phyloP scores from a whole-genome alignment of 352 stramenopile species.

The Globisporangium echinulatum region DNA sequence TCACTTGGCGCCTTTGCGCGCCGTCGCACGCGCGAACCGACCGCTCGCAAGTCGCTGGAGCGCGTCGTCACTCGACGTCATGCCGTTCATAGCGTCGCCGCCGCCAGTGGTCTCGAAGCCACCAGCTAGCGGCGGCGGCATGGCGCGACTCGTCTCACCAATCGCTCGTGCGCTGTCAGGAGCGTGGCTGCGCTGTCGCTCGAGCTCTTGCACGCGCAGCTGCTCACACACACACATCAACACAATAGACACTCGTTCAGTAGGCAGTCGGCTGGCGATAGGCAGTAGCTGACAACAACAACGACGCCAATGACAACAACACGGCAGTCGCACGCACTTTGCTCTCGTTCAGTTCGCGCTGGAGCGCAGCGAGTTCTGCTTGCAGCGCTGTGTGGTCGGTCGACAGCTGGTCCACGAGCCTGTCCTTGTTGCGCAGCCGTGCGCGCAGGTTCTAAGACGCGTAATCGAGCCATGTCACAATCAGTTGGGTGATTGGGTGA shows the following conservation, averaged over 20 bases:
- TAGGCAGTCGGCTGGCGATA: not conserved
- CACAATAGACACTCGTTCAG: not conserved
- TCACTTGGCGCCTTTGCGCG: slow-evolving; percentile 10
- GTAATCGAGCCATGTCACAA: no score
- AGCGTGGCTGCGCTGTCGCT: slow-evolving; percentile 9
- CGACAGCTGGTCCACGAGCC: slow-evolving; percentile 72
- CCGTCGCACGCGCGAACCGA: slow-evolving; percentile 4
- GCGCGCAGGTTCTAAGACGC: slow-evolving; percentile 64
- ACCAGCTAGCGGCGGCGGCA: not conserved
- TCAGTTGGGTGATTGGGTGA: no score
- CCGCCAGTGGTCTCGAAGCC: not conserved
- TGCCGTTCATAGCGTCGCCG: not conserved
- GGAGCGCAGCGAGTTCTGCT: slow-evolving; percentile 43
- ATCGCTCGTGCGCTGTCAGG: not conserved
- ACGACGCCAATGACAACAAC: not conserved
- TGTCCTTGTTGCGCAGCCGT: slow-evolving; percentile 77
- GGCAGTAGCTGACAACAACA: not conserved
- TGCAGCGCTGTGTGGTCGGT: slow-evolving; percentile 63
- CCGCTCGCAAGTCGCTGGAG: not conserved
- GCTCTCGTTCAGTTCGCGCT: slow-evolving; percentile 52
- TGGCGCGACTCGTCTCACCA: not conserved
- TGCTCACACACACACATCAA: not conserved
- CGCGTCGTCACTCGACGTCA: slow-evolving; percentile 5
- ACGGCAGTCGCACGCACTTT: slow-evolving; percentile 26
- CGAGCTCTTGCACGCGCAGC: slow-evolving; percentile 29